A percentile compares a stretch with the other conserved stretches of the same genome.
These are phyloP conservation scores for Cnidoscolus chayamansa DNA, from an alignment of 441 rosid species.

Conservation along the genomic window DNA sequence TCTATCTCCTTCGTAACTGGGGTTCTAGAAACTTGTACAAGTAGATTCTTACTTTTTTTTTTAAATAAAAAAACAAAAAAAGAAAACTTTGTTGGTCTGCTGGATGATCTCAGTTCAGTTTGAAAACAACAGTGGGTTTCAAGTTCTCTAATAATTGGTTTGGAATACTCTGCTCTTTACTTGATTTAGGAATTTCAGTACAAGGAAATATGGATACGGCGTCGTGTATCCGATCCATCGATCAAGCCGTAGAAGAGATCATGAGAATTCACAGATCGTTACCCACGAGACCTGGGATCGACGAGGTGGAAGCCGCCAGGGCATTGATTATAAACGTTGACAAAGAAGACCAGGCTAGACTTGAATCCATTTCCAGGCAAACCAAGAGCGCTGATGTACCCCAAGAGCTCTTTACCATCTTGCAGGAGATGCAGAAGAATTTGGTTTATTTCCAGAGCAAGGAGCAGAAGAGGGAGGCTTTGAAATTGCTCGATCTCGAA, in stretches of 20 bases:
- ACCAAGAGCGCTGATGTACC: conserved; percentile 50
- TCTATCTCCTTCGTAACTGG: background rate
- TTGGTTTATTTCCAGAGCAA: conserved; percentile 47
- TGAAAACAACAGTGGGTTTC: background rate
- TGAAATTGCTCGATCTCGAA: conserved; percentile 74
- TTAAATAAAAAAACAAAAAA: no score
- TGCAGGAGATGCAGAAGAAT: conserved; percentile 72
- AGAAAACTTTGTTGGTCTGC: no score
- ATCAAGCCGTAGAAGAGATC: conserved; percentile 72
- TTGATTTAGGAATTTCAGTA: conserved; percentile 8
- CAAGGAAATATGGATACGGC: conserved; percentile 30
- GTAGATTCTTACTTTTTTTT: background rate
- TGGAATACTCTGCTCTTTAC: background rate
- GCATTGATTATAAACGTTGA: conserved; percentile 63
- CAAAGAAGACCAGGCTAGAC: conserved; percentile 59
- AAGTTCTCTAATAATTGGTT: background rate
- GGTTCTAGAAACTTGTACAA: conserved; percentile 11
- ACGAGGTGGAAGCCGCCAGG: conserved; percentile 74
- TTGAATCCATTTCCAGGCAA: conserved; percentile 55
- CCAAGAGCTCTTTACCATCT: conserved; percentile 56
- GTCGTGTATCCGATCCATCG: conserved; percentile 37
- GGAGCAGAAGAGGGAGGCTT: conserved; percentile 75
- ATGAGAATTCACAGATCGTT: conserved; percentile 83
- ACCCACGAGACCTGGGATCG: conserved; percentile 66
- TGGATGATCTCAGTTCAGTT: background rate